Percentiles rank a stretch among this genome's conserved stretches.
Evolutionary conservation across 73 alveolate genomes (phyloP).

Genomic region (Paramecium tetraurelia): DNA sequence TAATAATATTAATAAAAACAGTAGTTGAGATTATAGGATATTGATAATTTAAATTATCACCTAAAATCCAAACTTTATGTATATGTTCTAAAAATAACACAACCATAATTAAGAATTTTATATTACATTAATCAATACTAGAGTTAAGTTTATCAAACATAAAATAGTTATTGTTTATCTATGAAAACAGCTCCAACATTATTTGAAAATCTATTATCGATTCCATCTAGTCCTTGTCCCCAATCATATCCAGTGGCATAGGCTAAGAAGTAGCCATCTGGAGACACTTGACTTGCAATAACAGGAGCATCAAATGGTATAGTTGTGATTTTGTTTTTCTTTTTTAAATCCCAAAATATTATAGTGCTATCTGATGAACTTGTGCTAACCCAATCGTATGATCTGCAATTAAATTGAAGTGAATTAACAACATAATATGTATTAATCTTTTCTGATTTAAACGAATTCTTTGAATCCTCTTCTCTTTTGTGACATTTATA

Average conservation of each 20-base stretch:
- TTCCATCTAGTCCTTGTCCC: constrained; percentile 46
- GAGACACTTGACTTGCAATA: constrained; percentile 31
- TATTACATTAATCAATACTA: too few relatives aligned
- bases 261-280: constrained; percentile 36
- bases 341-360: constrained; percentile 46
- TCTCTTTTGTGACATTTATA: not conserved
- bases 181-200: not conserved
- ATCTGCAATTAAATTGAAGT: not conserved
- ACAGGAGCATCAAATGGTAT: constrained; percentile 12
- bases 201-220: not conserved
- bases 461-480: not conserved
- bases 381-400: not conserved
- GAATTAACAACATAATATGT: not conserved
- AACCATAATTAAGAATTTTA: too few relatives aligned
- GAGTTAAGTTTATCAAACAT: not conserved
- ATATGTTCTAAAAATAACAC: too few relatives aligned
- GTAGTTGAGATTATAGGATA: too few relatives aligned
- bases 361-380: constrained; percentile 30
- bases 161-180: not conserved
- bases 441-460: not conserved
- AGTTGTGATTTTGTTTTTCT: not conserved
- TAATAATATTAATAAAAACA: too few relatives aligned
- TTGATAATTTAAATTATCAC: not conserved
- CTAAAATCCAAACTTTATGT: not conserved
- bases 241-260: constrained; percentile 50